Conservation (phyloP, 345 rosid genomes). For the Lepidium sativum region DNA sequence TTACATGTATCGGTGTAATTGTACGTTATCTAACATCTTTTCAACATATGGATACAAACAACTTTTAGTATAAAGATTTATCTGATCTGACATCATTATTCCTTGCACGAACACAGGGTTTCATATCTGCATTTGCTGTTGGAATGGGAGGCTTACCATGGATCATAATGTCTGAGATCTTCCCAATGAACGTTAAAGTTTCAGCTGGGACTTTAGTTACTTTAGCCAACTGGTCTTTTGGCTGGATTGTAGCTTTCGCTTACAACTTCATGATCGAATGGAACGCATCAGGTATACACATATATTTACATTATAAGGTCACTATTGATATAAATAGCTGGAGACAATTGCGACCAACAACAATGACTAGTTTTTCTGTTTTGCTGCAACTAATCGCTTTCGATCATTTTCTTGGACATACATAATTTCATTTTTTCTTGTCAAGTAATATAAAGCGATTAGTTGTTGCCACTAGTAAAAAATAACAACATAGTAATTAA, state of each 20-base stretch:
- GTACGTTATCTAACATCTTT: slow-evolving; percentile 14
- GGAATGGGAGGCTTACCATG: slow-evolving; percentile 56
- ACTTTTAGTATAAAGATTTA: neutral
- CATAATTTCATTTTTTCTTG: too few species aligned
- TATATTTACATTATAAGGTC: too few species aligned
- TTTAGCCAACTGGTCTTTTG: slow-evolving; percentile 33
- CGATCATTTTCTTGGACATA: too few species aligned
- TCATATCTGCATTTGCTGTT: slow-evolving; percentile 20
- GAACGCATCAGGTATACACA: slow-evolving; percentile 36
- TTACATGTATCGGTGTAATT: slow-evolving; percentile 27
- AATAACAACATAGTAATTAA: too few species aligned
- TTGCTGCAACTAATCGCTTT: too few species aligned
- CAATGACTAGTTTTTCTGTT: too few species aligned
- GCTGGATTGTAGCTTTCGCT: slow-evolving; percentile 41
- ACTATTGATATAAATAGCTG: too few species aligned
- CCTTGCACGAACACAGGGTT: slow-evolving; percentile 41
- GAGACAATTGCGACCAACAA: too few species aligned
- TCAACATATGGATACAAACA: too few species aligned
- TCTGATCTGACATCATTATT: neutral
- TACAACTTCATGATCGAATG: slow-evolving; percentile 48
- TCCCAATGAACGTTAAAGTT: slow-evolving; percentile 47
- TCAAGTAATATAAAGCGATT: too few species aligned
- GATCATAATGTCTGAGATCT: slow-evolving; percentile 62
- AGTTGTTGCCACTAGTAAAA: too few species aligned
- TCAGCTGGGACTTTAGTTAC: slow-evolving; percentile 51